Base-by-base conservation (phyloP, 1,284 basidiomycete genomes). In the Cryptococcus amylolentus region DNA sequence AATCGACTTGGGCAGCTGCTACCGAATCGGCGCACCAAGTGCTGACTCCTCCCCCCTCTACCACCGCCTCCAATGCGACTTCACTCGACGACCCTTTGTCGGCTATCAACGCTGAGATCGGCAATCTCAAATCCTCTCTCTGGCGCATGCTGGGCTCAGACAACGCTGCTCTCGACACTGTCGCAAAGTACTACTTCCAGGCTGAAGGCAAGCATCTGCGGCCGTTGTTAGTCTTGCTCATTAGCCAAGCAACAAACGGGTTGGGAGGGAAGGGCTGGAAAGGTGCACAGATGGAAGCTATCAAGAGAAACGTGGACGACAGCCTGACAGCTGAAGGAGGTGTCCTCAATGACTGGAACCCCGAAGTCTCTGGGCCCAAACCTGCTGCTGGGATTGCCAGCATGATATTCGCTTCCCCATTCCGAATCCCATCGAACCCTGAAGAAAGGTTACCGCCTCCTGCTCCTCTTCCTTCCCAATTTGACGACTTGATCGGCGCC, bases 121-220 rank as follows among this genome's bases (percentile, higher is more conserved):
- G 83, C 35, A 82, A 83, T 53, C 81, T 98, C 47, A 87, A 89
- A 60, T 82, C 84, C 55, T 88, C 84, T 56, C 81, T 98, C 31
- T 81, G 92, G 62, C 80, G 82, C 61, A 82, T 98, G 42, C 83
- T 98, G 12, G 93, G 92, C 28, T 88, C 89, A 2, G 88, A 90
- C 10, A 90, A 98, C 75, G 89, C 92, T 2, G 84, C 86, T 1
- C 84, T 98, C 55, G 86, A 88, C 62, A 84, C 88, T 55, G 88
- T 97, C 60, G 92, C 94, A 4, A 86, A 91, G 65, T 96, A 93
- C 78, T 97, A 97, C 79, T 96, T 98, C 75, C 81, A 89, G 58
- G 88, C 90, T 23, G 78, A 80, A 57, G 80, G 80, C 4, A 96
- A 96, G 73, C 92, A 97, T 71, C 82, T 98, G 26, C 85, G 95